A percentile compares a stretch with the other conserved stretches of the same genome.
phyloP scores from a whole-genome alignment of 495 filamentous ascomycete species.

The Achaetomiella virescens region DNA sequence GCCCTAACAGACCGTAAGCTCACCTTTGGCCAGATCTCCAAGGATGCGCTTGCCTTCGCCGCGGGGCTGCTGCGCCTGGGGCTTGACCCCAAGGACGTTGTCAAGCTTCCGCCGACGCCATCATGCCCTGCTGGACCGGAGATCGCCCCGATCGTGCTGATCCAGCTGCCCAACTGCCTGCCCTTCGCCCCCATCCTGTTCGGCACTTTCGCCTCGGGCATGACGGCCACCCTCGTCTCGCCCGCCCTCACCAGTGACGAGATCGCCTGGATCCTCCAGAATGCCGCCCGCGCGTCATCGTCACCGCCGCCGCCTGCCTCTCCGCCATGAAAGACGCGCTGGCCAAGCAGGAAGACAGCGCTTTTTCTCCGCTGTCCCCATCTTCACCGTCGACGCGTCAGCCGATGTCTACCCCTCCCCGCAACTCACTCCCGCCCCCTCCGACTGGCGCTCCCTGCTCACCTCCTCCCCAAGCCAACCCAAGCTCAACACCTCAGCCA shows the following conservation, averaged over 20 bases:
- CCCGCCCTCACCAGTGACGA: slow-evolving; percentile 33
- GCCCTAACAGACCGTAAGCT: slow-evolving; percentile 21
- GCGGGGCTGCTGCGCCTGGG: slow-evolving; percentile 20
- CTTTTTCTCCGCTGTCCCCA: slow-evolving; percentile 20
- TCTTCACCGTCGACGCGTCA: slow-evolving; percentile 23
- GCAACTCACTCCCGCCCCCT: not conserved
- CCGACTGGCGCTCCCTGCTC: slow-evolving; percentile 23
- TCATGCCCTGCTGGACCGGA: slow-evolving; percentile 26
- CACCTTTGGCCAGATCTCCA: slow-evolving; percentile 21
- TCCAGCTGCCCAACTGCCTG: slow-evolving; percentile 31
- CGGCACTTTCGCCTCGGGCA: slow-evolving; percentile 25
- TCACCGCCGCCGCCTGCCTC: slow-evolving; percentile 26
- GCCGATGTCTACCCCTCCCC: slow-evolving; percentile 23
- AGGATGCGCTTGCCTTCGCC: slow-evolving; percentile 22
- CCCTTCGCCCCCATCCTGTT: slow-evolving; percentile 25
- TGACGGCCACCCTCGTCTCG: slow-evolving; percentile 31
- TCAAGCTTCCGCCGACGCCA: slow-evolving; percentile 28
- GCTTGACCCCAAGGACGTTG: slow-evolving; percentile 18
- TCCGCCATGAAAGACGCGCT: slow-evolving; percentile 26
- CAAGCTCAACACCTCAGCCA: not conserved
- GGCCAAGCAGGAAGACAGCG: slow-evolving; percentile 14
- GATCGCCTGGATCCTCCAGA: slow-evolving; percentile 30
- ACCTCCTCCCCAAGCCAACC: not conserved
- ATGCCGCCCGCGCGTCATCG: slow-evolving; percentile 28
- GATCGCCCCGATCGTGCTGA: slow-evolving; percentile 29